Percentiles rank a stretch among this genome's conserved stretches.
Conservation (phyloP, 2,329 filamentous ascomycete genomes). For the Fusarium chaquense region DNA sequence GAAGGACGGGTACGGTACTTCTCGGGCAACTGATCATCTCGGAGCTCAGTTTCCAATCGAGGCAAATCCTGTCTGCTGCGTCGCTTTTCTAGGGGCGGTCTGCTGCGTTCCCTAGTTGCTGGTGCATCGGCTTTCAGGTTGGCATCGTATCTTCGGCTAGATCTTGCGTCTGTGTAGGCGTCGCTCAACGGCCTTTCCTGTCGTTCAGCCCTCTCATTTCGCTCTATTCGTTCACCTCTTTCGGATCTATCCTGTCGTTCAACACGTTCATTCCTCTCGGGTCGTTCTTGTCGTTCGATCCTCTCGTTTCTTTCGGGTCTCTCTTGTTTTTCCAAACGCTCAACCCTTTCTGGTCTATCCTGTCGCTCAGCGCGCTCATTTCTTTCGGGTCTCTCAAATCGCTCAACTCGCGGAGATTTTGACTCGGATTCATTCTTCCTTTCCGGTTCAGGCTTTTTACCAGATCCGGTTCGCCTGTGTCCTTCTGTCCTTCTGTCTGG, state of each 20-base stretch:
- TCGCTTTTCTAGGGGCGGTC: slow-evolving; percentile 46
- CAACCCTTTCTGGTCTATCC: not conserved
- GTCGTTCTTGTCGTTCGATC: slow-evolving; percentile 21
- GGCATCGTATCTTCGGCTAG: slow-evolving; percentile 30
- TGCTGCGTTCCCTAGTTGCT: slow-evolving; percentile 37
- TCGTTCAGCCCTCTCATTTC: slow-evolving; percentile 24
- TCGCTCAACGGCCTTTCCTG: slow-evolving; percentile 24
- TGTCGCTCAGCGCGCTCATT: not conserved
- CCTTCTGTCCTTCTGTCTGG: slow-evolving; percentile 15
- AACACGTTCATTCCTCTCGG: not conserved
- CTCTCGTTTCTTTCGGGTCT: slow-evolving; percentile 24
- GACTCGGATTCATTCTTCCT: slow-evolving; percentile 8
- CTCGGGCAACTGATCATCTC: slow-evolving; percentile 44
- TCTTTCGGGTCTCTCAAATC: slow-evolving; percentile 6
- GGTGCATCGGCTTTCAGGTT: slow-evolving; percentile 35
- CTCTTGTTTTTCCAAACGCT: slow-evolving; percentile 4
- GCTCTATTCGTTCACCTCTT: not conserved
- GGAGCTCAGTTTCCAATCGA: slow-evolving; percentile 58
- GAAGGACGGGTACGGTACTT: slow-evolving; percentile 55
- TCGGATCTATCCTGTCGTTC: not conserved
- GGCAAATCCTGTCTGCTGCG: slow-evolving; percentile 58
- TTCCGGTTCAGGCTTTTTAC: slow-evolving; percentile 13
- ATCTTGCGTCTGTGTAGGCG: slow-evolving; percentile 20
- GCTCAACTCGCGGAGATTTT: slow-evolving; percentile 28
- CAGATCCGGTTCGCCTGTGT: slow-evolving; percentile 12